Conservation (phyloP, 1,139 yeast species). For the Pichia sp. region DNA sequence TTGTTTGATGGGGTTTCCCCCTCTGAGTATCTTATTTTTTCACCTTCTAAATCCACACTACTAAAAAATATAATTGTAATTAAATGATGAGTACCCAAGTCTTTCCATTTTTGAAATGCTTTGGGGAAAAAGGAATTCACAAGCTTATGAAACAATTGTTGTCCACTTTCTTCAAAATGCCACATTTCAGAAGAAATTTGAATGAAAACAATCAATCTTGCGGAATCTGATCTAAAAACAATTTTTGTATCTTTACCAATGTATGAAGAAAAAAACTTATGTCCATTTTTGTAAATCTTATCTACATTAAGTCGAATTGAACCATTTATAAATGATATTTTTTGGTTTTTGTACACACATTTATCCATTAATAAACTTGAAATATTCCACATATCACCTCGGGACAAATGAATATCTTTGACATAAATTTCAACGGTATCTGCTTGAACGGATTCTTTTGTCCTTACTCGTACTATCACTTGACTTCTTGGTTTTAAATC, state of each 20-base stretch:
- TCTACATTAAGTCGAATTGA: conserved; percentile 59
- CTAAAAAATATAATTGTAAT: conserved; percentile 87
- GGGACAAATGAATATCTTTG: conserved; percentile 71
- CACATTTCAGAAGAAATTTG: conserved; percentile 96
- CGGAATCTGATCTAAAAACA: conserved; percentile 85
- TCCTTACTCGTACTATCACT: conserved; percentile 49
- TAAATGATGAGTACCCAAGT: conserved; percentile 79
- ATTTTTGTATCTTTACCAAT: conserved; percentile 71
- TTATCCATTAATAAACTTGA: conserved; percentile 55
- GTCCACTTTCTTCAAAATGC: conserved; percentile 97
- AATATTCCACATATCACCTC: conserved; percentile 93
- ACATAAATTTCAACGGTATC: conserved; percentile 79
- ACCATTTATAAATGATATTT: conserved; percentile 52
- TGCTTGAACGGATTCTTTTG: conserved; percentile 51
- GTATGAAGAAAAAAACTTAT: conserved; percentile 54
- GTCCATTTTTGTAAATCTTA: conserved; percentile 66
- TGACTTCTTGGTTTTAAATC: conserved; percentile 64
- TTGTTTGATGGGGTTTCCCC: conserved; percentile 70
- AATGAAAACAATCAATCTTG: conserved; percentile 72
- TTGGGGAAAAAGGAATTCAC: conserved; percentile 87
- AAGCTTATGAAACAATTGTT: conserved; percentile 84
- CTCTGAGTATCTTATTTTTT: conserved; percentile 51
- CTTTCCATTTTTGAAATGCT: conserved; percentile 83
- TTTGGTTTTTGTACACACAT: conserved; percentile 65
- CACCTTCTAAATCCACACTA: conserved; percentile 62